Base-by-base conservation (phyloP, 257 asterid genomes). In the Gentiana straminea region DNA sequence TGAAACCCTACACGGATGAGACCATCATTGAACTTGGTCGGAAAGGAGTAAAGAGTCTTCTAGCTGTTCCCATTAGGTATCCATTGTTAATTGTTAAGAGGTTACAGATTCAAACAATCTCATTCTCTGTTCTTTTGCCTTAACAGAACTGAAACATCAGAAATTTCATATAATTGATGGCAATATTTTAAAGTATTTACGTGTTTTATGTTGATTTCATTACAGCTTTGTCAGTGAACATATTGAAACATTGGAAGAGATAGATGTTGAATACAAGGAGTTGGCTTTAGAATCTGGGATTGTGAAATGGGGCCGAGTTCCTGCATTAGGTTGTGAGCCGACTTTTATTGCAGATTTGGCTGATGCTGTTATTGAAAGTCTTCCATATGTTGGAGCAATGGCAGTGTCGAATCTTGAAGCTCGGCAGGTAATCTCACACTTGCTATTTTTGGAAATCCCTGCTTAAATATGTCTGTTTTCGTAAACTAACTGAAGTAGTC, bases 381-480 rank as follows among this genome's bases (percentile, higher is more conserved):
- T 92, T 72, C 98, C 97, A 13, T 92, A 88, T 69, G 97, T 92
- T 50, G 98, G 98, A 61, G 98, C 98, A 57, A 88, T 92, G 95
- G 98, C 98, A 34, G 94, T 92, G 68, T 88, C 98, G 15, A 92
- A 92, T 68, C 88, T 92, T 33, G 98, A 92, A 83, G 97, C 98
- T 65, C 91, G 97, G 48, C 98, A 92, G 95, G 98, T 92, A 59
- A 66, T 49, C 54, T 55, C 32, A 35, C 10, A 3, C 11, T 32
- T 63, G 4, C 36, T 13, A n/a, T 13, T 35, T 52, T 61, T 58
- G 37, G 41, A 46, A n/a, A 36, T n/a, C 33, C 9, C 10, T 57
- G 62, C 37, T 57, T 6, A 33, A 50, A 11, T 37, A 44, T 44
- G 41, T 57, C 43, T 12, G 11, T 24, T 10, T 44, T 9, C 5